Base-by-base conservation (phyloP, 768 basidiomycete species). In the Amanita molliuscula region DNA sequence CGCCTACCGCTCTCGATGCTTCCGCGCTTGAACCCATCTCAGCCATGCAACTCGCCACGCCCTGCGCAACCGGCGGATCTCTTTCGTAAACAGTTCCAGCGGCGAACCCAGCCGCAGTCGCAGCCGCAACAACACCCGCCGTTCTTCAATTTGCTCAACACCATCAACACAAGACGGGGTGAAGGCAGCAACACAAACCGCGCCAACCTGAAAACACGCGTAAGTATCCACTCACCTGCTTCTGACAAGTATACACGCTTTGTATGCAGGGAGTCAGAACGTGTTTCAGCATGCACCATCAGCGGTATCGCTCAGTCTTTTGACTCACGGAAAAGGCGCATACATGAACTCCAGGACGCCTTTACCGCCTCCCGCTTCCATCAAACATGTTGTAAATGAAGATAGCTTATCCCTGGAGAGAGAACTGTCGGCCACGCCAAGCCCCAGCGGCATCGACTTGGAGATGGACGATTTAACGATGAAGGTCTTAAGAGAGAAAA, bases 131-230 rank as follows among this genome's bases (percentile, higher is more conserved):
- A 44, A 13, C 15, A 26, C 16, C n/a, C 42, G 3, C 49, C 49
- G 13, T 50, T 50, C n/a, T 50, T 50, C 18, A 50, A 50, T 23
- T 20, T 49, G 18, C 40, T 49, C n/a, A 49, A 49, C 48, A 50
- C 41, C 6, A 34, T 50, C 29, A 50, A 50, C 33, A 9, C 26
- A 1, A 41, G 21, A 7, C 25, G 37, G 15, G 38, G 26, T 9
- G 23, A 42, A n/a, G 13, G n/a, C 26, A 23, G 33, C n/a, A 37
- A 16, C 11, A 31, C 11, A 47, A 36, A 37, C 15, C 34, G 6
- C 34, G 36, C 2, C 47, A 49, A 29, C 23, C 38, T 11, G 48
- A 49, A 10, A 49, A n/a, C 20, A 15, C 38, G 16, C 10, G 48
- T 42, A 49, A 21, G 28, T 18, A 33, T 6, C 15, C 11, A 34